Evolutionary conservation across 108 stramenopile species (phyloP).

Genomic region (Pseudonitzschia multistriata): DNA sequence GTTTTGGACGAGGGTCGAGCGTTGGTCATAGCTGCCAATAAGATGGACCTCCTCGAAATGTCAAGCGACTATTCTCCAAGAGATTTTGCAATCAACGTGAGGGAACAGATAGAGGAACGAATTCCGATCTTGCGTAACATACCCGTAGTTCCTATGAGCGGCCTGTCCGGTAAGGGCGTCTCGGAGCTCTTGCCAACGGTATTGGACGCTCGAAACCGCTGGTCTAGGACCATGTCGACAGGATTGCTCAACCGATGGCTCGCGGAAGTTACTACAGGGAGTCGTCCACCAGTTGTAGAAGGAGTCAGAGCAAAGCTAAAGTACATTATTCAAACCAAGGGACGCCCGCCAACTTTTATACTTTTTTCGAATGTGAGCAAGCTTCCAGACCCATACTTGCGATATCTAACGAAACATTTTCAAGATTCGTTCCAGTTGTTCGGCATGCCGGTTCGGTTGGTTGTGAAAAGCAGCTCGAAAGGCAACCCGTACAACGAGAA

Average conservation of each 20-base stretch:
- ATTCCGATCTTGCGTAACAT: slow-evolving; percentile 83
- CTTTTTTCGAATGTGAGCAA: slow-evolving; percentile 74
- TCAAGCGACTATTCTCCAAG: slow-evolving; percentile 45
- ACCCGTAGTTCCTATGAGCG: slow-evolving; percentile 80
- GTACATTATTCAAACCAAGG: slow-evolving; percentile 85
- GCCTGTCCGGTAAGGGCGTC: slow-evolving; percentile 60
- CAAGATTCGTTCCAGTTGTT: slow-evolving; percentile 81
- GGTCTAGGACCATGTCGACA: slow-evolving; percentile 68
- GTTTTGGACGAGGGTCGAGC: slow-evolving; percentile 88
- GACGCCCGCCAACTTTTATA: slow-evolving; percentile 86
- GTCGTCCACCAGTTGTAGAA: slow-evolving; percentile 58
- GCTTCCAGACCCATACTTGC: slow-evolving; percentile 67
- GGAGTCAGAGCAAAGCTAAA: slow-evolving; percentile 59
- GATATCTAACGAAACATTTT: slow-evolving; percentile 77
- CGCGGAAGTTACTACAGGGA: slow-evolving; percentile 59
- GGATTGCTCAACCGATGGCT: slow-evolving; percentile 84
- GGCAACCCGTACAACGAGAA: slow-evolving; percentile 67
- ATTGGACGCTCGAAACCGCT: slow-evolving; percentile 72
- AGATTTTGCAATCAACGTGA: slow-evolving; percentile 73
- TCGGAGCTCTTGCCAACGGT: slow-evolving; percentile 75
- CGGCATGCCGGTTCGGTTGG: slow-evolving; percentile 81
- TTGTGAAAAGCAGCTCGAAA: slow-evolving; percentile 65
- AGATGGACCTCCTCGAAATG: slow-evolving; percentile 85
- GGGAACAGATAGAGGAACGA: slow-evolving; percentile 70
- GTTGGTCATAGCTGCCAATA: slow-evolving; percentile 88